Evolutionary conservation across 108 stramenopile genomes (phyloP), one percentile per base, ranked within the genome.

Genomic region (Cylindrotheca fusiformis): DNA sequence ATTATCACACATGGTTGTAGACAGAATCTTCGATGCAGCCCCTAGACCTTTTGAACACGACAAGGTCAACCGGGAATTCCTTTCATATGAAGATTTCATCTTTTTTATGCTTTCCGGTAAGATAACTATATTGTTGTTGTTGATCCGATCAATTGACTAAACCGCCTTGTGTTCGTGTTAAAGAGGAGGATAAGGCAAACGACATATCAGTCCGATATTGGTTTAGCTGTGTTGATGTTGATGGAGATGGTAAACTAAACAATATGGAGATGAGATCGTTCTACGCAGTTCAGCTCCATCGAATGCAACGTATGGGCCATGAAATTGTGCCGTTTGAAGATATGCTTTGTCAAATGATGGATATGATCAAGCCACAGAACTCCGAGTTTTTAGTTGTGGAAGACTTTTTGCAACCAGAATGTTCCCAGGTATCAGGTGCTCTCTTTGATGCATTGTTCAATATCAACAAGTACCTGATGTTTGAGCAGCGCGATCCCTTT

Each of bases 301-400:
- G 97, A 20, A 96, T 99, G 96, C 94, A 95, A 67, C 94, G 93
- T 48, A 91, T 97, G 80, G 97, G 97, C 17, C 96, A 97, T 67
- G 98, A 99, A 69, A 84, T 93, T 18, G 94, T 99, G 0, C 86
- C 91, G 12, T 97, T 97, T 56, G 96, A 94, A 63, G 98, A 99
- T 71, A 91, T 99, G 74, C 67, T 98, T 23, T 98, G 97, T 69
- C 98, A 99, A 74, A 97, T 98, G 95, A 91, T 91, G 82, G 98
- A 99, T 74, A 95, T 99, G 95, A 92, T 99, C 67, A 95, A 90
- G 56, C 91, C 94, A 0, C 50, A 66, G 21, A 65, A 72, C 31
- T 32, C 60, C 14, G 84, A 89, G 24, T 62, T 60, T 47, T 58
- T 97, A 20, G 64, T 84, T 28, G 76, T 83, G 2, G 85, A 88